Evolutionary conservation across 495 filamentous ascomycete genomes (phyloP), one percentile per base, ranked within the genome.

Genomic region (Thermothielavioides terrestris): DNA sequence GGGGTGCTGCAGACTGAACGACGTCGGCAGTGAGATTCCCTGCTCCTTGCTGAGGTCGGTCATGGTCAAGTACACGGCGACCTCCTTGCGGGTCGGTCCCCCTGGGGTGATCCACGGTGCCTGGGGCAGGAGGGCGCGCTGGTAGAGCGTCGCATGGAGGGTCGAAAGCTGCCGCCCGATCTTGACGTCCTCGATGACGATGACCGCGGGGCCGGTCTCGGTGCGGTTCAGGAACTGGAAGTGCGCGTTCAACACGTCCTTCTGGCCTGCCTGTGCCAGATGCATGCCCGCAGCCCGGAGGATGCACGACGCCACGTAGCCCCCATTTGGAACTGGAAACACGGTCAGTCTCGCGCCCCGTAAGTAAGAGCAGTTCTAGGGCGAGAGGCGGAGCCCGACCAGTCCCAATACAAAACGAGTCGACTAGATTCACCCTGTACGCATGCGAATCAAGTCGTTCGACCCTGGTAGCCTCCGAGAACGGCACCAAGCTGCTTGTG

Each of bases 321-420:
- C 89, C 50, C 88, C 88, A 58, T 95, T 86, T 17, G 87, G 87
- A 5, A 95, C 88, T 87, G 58, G 10, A 0, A 4, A 26, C 12
- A 8, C 30, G 4, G 31, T 30, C 30, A 30, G 39, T 10, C 7
- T 32, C 25, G 8, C 37, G 15, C 30, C 10, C 43, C 9, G 23
- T 14, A 6, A 10, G 28, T 10, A 27, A 5, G 32, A 35, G 6
- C n/a, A n/a, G n/a, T n/a, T n/a, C n/a, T n/a, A 35, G 1, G 17
- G 11, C 4, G 18, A 11, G 12, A 17, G 6, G 30, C 31, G 22
- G 1, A 31, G 15, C 6, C 47, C 17, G 49, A 85, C 83, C 81
- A 15, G 74, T 75, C 39, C 86, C 86, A 53, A 89, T 87, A 52
- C 77, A 84, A 78, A 80, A 91, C 15, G 78, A 75, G 14, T 76